Conservation (phyloP, 1,139 yeast species). For the Scheffersomyces stambukii region DNA sequence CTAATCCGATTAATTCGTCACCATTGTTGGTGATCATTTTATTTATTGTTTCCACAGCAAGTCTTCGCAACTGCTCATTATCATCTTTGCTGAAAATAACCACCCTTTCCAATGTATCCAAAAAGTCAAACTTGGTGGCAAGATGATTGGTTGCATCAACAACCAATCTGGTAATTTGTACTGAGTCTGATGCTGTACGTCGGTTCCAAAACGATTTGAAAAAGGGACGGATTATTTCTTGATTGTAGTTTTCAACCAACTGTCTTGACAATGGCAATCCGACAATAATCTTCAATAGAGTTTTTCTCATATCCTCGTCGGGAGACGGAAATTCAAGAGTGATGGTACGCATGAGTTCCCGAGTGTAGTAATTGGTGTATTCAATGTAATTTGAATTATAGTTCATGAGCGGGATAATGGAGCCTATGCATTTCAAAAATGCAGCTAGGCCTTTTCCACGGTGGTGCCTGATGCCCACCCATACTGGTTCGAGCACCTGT, state of each 20-base stretch:
- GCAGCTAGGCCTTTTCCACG: constrained; percentile 78
- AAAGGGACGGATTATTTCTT: constrained; percentile 57
- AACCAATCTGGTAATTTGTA: constrained; percentile 52
- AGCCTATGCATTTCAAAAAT: constrained; percentile 74
- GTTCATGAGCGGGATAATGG: constrained; percentile 81
- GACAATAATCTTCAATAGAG: constrained; percentile 49
- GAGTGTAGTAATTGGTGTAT: constrained; percentile 73
- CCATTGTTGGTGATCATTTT: constrained; percentile 25
- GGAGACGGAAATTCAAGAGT: constrained; percentile 75
- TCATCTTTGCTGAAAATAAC: constrained; percentile 70
- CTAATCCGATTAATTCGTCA: constrained; percentile 35
- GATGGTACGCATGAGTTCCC: constrained; percentile 64
- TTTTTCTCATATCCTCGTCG: constrained; percentile 83
- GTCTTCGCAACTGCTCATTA: constrained; percentile 70
- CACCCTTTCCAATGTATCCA: constrained; percentile 55
- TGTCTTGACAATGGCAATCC: constrained; percentile 30
- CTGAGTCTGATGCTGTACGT: constrained; percentile 54
- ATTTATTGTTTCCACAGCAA: constrained; percentile 70
- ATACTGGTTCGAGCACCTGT: constrained; percentile 61
- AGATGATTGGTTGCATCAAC: constrained; percentile 69
- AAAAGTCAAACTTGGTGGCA: constrained; percentile 64
- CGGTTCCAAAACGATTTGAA: constrained; percentile 77
- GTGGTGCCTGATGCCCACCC: constrained; percentile 75
- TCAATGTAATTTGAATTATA: constrained; percentile 51
- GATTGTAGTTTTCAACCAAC: constrained; percentile 25